Evolutionary conservation across 495 filamentous ascomycete genomes (phyloP).

Genomic region (Gamarada debralockiae): DNA sequence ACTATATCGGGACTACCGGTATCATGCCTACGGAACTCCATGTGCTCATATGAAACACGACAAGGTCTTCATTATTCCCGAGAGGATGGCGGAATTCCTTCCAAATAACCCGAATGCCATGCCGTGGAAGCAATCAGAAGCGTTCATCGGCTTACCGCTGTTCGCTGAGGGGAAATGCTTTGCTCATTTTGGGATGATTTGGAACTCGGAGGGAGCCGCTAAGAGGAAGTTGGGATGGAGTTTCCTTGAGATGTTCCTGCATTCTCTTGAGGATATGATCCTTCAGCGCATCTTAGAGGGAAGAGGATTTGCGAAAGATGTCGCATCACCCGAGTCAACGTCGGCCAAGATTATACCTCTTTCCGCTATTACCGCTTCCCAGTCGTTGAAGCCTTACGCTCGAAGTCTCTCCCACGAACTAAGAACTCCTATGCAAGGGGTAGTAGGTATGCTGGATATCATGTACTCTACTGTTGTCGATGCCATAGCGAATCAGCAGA

Average conservation of each 20-base stretch:
- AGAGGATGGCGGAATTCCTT: slow-evolving; percentile 54
- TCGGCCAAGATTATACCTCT: slow-evolving; percentile 42
- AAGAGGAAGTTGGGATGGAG: slow-evolving; percentile 60
- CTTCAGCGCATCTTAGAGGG: slow-evolving; percentile 54
- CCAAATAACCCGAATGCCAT: slow-evolving; percentile 58
- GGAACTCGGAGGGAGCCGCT: slow-evolving; percentile 58
- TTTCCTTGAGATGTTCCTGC: slow-evolving; percentile 68
- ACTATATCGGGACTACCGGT: slow-evolving; percentile 55
- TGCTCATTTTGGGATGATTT: slow-evolving; percentile 73
- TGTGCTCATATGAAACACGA: slow-evolving; percentile 71
- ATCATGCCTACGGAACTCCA: slow-evolving; percentile 58
- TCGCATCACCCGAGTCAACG: slow-evolving; percentile 19
- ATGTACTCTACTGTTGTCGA: slow-evolving; percentile 79
- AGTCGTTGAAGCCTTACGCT: slow-evolving; percentile 74
- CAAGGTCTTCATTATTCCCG: slow-evolving; percentile 69
- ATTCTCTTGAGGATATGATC: slow-evolving; percentile 73
- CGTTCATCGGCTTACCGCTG: slow-evolving; percentile 69
- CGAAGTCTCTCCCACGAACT: slow-evolving; percentile 77
- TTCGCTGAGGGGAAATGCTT: slow-evolving; percentile 67
- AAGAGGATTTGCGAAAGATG: slow-evolving; percentile 33
- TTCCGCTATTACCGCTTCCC: slow-evolving; percentile 48
- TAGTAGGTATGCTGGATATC: slow-evolving; percentile 82
- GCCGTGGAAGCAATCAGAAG: slow-evolving; percentile 54
- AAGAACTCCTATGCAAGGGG: slow-evolving; percentile 80
- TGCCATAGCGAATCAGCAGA: slow-evolving; percentile 53